phyloP scores from a whole-genome alignment of 441 rosid species.

The Arabidopsis lyrata region DNA sequence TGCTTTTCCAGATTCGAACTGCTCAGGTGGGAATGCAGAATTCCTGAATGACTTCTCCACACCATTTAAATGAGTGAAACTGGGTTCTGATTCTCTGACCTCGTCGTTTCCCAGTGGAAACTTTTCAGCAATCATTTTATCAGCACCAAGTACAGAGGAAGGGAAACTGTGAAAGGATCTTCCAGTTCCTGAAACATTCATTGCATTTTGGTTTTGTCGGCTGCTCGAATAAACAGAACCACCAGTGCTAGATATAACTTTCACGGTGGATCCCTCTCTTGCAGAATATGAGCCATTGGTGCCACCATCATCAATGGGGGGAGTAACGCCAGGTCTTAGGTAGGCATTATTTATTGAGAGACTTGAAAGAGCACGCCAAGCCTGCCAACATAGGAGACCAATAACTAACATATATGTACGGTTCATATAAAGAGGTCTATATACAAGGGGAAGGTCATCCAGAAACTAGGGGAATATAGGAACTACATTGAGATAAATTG shows the following conservation, averaged over 20 bases:
- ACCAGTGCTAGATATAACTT: slow-evolving; percentile 43
- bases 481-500: slow-evolving; percentile 21
- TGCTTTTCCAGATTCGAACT: slow-evolving; percentile 49
- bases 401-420: slow-evolving; percentile 18
- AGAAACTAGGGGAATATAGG: slow-evolving; percentile 11
- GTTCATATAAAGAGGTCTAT: background rate
- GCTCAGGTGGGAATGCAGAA: slow-evolving; percentile 45
- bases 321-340: slow-evolving; percentile 78
- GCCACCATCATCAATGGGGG: slow-evolving; percentile 50
- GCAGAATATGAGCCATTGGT: slow-evolving; percentile 43
- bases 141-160: slow-evolving; percentile 39
- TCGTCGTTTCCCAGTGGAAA: slow-evolving; percentile 38
- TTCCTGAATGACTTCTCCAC: slow-evolving; percentile 47
- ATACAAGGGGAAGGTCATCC: slow-evolving; percentile 7
- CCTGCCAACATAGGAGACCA: slow-evolving; percentile 54
- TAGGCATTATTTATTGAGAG: slow-evolving; percentile 65
- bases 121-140: slow-evolving; percentile 49
- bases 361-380: slow-evolving; percentile 83
- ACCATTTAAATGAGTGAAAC: slow-evolving; percentile 40
- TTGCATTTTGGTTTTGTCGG: slow-evolving; percentile 46
- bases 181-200: slow-evolving; percentile 44
- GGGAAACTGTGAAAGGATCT: slow-evolving; percentile 46
- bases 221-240: slow-evolving; percentile 45
- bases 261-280: slow-evolving; percentile 50
- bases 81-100: slow-evolving; percentile 44